Conservation (phyloP, 2,329 filamentous ascomycete genomes). For the Colletotrichum limetticola region DNA sequence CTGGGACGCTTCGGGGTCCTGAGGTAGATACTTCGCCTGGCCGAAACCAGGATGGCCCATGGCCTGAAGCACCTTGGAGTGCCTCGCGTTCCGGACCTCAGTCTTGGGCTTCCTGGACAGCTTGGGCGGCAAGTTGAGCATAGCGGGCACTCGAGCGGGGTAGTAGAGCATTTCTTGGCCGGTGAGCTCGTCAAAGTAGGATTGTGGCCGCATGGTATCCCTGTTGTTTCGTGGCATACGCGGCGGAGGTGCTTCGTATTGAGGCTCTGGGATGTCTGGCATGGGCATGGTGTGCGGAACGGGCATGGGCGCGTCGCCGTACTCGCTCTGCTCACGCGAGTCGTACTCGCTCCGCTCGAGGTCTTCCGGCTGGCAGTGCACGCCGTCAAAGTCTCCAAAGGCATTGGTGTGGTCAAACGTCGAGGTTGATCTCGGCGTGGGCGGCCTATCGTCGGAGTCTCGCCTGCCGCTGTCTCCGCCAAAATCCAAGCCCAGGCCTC, state of each 20-base stretch:
- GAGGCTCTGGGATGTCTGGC: constrained; percentile 37
- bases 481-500: constrained; percentile 26
- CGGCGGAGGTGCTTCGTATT: constrained; percentile 27
- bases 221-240: constrained; percentile 40
- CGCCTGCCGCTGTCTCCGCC: constrained; percentile 19
- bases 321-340: constrained; percentile 26
- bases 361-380: constrained; percentile 74
- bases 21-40: constrained; percentile 45
- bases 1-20: constrained; percentile 28
- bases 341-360: constrained; percentile 35
- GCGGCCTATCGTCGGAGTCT: constrained; percentile 39
- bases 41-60: constrained; percentile 50
- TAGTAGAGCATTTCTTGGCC: constrained; percentile 92
- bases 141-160: constrained; percentile 91
- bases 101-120: constrained; percentile 79
- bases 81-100: constrained; percentile 73
- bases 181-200: constrained; percentile 71
- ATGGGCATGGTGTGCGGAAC: constrained; percentile 37
- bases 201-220: constrained; percentile 57
- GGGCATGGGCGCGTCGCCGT: neutral
- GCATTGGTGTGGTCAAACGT: constrained; percentile 68
- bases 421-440: constrained; percentile 36
- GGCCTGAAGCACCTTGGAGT: constrained; percentile 77
- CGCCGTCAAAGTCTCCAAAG: constrained; percentile 86
- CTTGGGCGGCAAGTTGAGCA: constrained; percentile 91